These are phyloP conservation scores for Emmonsiellopsis sp. DNA, from an alignment of 2,329 filamentous ascomycete genomes.

Conservation along the genomic window DNA sequence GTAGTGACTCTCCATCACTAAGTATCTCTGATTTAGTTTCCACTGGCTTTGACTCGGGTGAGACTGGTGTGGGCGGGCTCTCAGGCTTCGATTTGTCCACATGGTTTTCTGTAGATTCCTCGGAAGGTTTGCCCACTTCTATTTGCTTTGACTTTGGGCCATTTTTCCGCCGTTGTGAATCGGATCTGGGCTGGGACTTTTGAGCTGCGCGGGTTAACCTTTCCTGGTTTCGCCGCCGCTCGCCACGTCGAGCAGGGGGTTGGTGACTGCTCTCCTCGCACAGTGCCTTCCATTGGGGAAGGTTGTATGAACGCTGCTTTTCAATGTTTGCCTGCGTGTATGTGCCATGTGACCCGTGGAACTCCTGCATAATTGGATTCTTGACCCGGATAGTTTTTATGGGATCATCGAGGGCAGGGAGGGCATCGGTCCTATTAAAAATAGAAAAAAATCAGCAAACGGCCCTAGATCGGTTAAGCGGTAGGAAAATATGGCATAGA, in stretches of 20 bases:
- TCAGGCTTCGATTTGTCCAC: constrained; percentile 32
- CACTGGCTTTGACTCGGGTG: constrained; percentile 44
- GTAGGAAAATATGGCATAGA: too few relatives aligned
- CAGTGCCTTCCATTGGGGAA: constrained; percentile 89
- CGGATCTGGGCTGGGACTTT: constrained; percentile 28
- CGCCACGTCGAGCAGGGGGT: constrained; percentile 78
- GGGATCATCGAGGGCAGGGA: constrained; percentile 70
- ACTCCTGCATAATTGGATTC: constrained; percentile 97
- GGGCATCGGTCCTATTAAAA: constrained; percentile 51
- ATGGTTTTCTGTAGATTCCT: constrained; percentile 29
- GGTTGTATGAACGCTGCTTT: constrained; percentile 89
- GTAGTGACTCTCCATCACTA: constrained; percentile 35
- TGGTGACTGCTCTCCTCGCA: constrained; percentile 95
- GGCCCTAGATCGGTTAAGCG: too few relatives aligned
- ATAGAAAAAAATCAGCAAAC: constrained; percentile 1
- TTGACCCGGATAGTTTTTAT: constrained; percentile 89
- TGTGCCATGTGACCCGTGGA: constrained; percentile 88
- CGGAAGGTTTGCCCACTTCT: constrained; percentile 31
- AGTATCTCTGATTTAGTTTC: constrained; percentile 48
- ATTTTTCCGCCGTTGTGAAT: constrained; percentile 38
- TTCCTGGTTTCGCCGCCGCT: constrained; percentile 42
- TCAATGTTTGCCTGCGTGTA: constrained; percentile 97
- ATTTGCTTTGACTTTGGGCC: constrained; percentile 28
- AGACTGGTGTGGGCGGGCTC: constrained; percentile 47
- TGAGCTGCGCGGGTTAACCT: constrained; percentile 31